Conservation (phyloP, 2,329 filamentous ascomycete species). For the Cryphonectria parasitica region DNA sequence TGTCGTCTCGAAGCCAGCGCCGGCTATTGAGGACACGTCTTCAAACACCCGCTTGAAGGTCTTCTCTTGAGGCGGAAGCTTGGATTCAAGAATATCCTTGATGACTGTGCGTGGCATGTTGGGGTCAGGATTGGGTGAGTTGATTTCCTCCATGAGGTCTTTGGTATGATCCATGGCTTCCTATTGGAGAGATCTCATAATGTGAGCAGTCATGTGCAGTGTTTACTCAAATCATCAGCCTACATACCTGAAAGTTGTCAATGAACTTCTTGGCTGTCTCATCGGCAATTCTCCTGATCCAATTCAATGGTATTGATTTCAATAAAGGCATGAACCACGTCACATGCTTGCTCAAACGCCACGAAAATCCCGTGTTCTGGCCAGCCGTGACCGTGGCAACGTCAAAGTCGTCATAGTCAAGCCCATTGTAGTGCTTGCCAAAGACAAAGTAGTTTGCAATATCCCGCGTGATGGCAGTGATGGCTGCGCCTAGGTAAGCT, state of each 20-base stretch:
- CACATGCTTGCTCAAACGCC: conserved; percentile 31
- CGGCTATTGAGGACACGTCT: conserved; percentile 39
- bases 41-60: conserved; percentile 36
- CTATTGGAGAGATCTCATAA: background rate
- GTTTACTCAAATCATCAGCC: background rate
- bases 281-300: background rate
- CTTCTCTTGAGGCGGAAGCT: conserved; percentile 37
- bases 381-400: conserved; percentile 13
- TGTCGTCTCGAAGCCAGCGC: conserved; percentile 45
- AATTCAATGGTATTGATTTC: background rate
- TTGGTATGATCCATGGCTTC: conserved; percentile 16
- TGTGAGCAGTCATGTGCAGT: background rate
- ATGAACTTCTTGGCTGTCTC: background rate
- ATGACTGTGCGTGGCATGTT: conserved; percentile 29
- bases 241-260: background rate
- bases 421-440: conserved; percentile 25
- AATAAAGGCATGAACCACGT: background rate
- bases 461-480: conserved; percentile 29
- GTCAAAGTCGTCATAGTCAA: conserved; percentile 29
- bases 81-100: conserved; percentile 36
- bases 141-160: conserved; percentile 1
- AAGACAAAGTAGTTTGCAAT: conserved; percentile 27
- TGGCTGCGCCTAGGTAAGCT: conserved; percentile 27
- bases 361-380: conserved; percentile 24
- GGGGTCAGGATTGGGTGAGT: background rate